phyloP scores from a whole-genome alignment of 129 eudicot genomes.

The Ambrosia artemisiifolia region DNA sequence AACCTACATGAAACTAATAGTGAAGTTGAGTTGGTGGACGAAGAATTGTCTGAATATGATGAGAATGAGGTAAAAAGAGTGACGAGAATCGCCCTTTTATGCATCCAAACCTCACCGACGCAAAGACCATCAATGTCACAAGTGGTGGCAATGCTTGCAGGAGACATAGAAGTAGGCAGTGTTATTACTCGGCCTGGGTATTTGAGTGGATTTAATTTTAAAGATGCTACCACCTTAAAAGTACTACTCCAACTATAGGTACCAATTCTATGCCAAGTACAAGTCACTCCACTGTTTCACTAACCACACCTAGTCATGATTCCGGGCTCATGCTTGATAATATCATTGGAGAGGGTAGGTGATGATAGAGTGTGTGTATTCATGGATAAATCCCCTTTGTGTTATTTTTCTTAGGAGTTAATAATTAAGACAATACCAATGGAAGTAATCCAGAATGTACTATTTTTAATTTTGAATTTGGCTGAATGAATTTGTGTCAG shows the following conservation, averaged over 20 bases:
- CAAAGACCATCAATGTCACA: slow-evolving; percentile 85
- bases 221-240: slow-evolving; percentile 41
- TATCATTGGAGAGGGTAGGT: slow-evolving; percentile 35
- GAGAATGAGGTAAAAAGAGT: slow-evolving; percentile 50
- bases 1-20: slow-evolving; percentile 46
- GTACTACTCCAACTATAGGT: slow-evolving; percentile 4
- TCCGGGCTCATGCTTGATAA: slow-evolving; percentile 30
- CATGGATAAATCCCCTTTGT: too few species aligned
- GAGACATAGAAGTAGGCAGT: slow-evolving; percentile 49
- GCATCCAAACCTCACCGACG: slow-evolving; percentile 73
- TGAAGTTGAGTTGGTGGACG: slow-evolving; percentile 61
- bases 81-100: slow-evolving; percentile 52
- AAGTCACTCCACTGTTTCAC: slow-evolving; percentile 4
- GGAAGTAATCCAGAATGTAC: too few species aligned
- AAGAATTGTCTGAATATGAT: slow-evolving; percentile 33
- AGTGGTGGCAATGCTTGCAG: slow-evolving; percentile 72
- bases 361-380: too few species aligned
- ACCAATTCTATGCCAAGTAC: slow-evolving; percentile 10
- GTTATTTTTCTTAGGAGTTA: too few species aligned
- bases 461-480: too few species aligned
- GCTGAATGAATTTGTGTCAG: too few species aligned
- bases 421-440: too few species aligned
- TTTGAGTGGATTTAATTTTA: slow-evolving; percentile 54
- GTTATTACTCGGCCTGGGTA: slow-evolving; percentile 57
- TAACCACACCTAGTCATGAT: slow-evolving; percentile 16